Evolutionary conservation across 2,329 filamentous ascomycete genomes (phyloP).

Genomic region (Amesomyces nigricolor): DNA sequence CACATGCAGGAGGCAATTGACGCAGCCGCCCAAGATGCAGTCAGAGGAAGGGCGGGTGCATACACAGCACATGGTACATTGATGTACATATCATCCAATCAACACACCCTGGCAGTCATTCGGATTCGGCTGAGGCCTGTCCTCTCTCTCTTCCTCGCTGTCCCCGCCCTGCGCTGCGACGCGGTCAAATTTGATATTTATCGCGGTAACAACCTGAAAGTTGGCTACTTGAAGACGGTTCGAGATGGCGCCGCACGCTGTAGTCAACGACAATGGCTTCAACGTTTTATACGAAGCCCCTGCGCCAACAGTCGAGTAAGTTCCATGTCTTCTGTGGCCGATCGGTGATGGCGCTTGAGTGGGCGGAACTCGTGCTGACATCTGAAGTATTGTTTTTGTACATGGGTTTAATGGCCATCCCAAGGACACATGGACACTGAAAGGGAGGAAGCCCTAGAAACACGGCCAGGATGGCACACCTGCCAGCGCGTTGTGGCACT

Average conservation of each 20-base stretch:
- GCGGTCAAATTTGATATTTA: no score
- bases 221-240: no score
- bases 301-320: conserved; percentile 9
- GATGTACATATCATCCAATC: no score
- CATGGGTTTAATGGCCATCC: conserved; percentile 28
- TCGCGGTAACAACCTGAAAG: no score
- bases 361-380: not conserved
- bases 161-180: no score
- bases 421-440: conserved; percentile 21
- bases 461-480: not conserved
- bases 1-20: not conserved
- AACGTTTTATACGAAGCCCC: conserved; percentile 13
- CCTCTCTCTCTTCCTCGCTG: no score
- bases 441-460: not conserved
- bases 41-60: no score
- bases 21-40: no score
- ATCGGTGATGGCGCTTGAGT: no score
- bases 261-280: conserved; percentile 14
- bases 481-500: not conserved
- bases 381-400: conserved; percentile 21
- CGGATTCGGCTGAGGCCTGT: no score
- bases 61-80: no score
- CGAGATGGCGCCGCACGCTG: not conserved
- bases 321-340: not conserved
- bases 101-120: no score